Evolutionary conservation across 2,329 filamentous ascomycete species (phyloP).

Genomic region (Fusarium zealandicum): DNA sequence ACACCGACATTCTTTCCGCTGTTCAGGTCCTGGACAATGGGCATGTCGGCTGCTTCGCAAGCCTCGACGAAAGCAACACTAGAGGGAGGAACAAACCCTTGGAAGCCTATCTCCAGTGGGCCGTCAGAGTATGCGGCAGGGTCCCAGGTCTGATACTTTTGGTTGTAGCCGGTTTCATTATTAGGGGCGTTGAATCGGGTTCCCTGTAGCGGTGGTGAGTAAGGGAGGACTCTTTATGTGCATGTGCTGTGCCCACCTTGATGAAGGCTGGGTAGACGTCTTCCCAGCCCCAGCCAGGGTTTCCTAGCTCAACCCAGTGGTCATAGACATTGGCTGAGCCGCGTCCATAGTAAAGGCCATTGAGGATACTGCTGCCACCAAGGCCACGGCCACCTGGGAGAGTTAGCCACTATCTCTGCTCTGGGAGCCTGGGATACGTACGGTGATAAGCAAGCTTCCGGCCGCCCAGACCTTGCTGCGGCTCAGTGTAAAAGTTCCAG

Average conservation of each 20-base stretch:
- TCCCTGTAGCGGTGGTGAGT: not conserved
- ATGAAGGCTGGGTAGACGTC: conserved; percentile 8
- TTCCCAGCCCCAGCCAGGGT: conserved; percentile 49
- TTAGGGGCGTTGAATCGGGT: conserved; percentile 36
- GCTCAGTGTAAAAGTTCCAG: conserved; percentile 3
- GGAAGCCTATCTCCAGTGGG: conserved; percentile 36
- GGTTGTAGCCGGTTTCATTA: conserved; percentile 34
- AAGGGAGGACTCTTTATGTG: not conserved
- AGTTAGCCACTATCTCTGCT: not conserved
- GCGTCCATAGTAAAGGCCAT: conserved; percentile 43
- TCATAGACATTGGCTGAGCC: conserved; percentile 43
- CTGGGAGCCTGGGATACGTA: not conserved
- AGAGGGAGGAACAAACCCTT: conserved; percentile 42
- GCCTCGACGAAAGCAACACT: conserved; percentile 40
- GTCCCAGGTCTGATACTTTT: conserved; percentile 40
- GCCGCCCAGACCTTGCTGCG: not conserved
- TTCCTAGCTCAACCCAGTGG: conserved; percentile 49
- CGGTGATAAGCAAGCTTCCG: conserved; percentile 1
- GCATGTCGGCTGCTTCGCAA: conserved; percentile 30
- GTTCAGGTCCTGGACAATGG: conserved; percentile 39
- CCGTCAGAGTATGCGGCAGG: conserved; percentile 37
- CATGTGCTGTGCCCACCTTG: not conserved
- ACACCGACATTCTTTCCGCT: conserved; percentile 39
- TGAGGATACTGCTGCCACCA: conserved; percentile 44
- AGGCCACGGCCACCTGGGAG: not conserved